These are phyloP conservation scores for Artemisia argyi DNA, from an alignment of 129 eudicot genomes.

Conservation along the genomic window DNA sequence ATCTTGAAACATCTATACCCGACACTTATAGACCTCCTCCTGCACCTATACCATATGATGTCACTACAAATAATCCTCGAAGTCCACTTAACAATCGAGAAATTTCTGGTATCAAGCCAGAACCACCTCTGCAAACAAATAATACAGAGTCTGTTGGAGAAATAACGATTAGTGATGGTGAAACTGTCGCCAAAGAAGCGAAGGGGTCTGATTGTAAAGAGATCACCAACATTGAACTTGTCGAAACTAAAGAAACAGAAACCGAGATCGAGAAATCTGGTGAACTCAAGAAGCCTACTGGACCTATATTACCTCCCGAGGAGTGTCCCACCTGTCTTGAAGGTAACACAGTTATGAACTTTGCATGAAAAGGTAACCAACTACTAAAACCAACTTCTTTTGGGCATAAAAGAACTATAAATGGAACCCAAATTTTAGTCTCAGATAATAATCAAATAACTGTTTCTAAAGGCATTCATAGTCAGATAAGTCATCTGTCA, in stretches of 20 bases:
- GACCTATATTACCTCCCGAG: slow-evolving; percentile 49
- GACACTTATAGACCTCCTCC: slow-evolving; percentile 93
- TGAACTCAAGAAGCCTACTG: slow-evolving; percentile 65
- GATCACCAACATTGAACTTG: slow-evolving; percentile 42
- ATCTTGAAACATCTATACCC: slow-evolving; percentile 81
- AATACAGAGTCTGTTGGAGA: slow-evolving; percentile 26
- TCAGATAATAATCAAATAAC: too few species aligned
- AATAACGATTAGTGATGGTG: slow-evolving; percentile 31
- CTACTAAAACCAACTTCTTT: neutral
- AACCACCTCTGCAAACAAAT: slow-evolving; percentile 33
- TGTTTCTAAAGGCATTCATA: too few species aligned
- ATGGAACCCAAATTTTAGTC: too few species aligned
- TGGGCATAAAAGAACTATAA: too few species aligned
- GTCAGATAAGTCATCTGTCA: too few species aligned
- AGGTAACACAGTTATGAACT: slow-evolving; percentile 44
- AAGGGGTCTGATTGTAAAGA: slow-evolving; percentile 55
- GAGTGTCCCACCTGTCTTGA: slow-evolving; percentile 98
- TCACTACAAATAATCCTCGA: slow-evolving; percentile 44
- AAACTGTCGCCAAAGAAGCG: slow-evolving; percentile 37
- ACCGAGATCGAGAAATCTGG: slow-evolving; percentile 54
- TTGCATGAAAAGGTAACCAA: neutral
- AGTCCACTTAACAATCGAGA: slow-evolving; percentile 48
- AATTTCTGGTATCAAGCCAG: slow-evolving; percentile 38
- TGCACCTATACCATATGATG: slow-evolving; percentile 81
- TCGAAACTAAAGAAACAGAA: slow-evolving; percentile 47